These are phyloP conservation scores for Solanum microdontum DNA, from an alignment of 257 asterid species.

Conservation along the genomic window DNA sequence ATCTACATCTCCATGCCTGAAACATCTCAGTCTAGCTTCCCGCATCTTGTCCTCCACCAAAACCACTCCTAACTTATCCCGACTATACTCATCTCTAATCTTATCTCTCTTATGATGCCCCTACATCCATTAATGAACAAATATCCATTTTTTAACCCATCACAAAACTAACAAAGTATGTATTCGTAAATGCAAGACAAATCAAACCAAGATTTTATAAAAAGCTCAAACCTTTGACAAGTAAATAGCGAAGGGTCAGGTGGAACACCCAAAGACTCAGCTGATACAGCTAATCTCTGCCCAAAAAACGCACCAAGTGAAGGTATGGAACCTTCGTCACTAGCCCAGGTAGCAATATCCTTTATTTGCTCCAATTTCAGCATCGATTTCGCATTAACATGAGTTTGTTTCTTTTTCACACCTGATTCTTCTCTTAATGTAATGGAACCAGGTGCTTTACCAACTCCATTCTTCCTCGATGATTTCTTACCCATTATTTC, in stretches of 20 bases:
- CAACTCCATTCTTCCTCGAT: not conserved
- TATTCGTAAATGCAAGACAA: not conserved
- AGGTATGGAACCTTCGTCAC: slow-evolving; percentile 31
- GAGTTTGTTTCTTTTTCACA: slow-evolving; percentile 39
- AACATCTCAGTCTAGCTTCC: not conserved
- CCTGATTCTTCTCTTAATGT: slow-evolving; percentile 35
- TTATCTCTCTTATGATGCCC: not conserved
- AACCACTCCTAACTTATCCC: not conserved
- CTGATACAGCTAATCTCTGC: slow-evolving; percentile 45
- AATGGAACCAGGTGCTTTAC: slow-evolving; percentile 15
- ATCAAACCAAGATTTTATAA: not conserved
- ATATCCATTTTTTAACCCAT: not conserved
- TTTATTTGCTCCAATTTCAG: slow-evolving; percentile 54
- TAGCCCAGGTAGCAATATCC: slow-evolving; percentile 51
- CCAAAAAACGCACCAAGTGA: slow-evolving; percentile 60
- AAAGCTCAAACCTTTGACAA: slow-evolving; percentile 48
- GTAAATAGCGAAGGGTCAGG: slow-evolving; percentile 38
- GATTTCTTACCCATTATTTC: slow-evolving; percentile 11
- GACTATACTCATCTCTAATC: not conserved
- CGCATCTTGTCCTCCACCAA: not conserved
- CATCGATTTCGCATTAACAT: slow-evolving; percentile 45
- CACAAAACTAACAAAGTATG: not conserved
- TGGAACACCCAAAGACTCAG: slow-evolving; percentile 43
- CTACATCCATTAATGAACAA: not conserved
- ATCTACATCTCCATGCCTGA: not conserved